Evolutionary conservation across 2,329 filamentous ascomycete genomes (phyloP), one percentile per base, ranked within the genome.

Genomic region (Alternaria solani): DNA sequence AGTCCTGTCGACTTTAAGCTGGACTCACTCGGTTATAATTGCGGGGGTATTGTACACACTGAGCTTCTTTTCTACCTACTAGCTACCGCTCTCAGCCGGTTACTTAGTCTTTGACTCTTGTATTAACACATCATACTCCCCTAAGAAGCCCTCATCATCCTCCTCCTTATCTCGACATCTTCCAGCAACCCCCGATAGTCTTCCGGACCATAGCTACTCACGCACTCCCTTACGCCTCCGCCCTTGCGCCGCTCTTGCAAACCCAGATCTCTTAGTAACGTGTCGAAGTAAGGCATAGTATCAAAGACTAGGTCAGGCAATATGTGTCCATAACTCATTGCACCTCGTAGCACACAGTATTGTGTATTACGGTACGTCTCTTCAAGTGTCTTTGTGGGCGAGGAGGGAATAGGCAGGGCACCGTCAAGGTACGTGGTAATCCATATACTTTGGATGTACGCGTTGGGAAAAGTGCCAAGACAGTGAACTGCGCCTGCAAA

Each of bases 241-340:
- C 59, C 64, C 46, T 75, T 74, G 46, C 71, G 61, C 11, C 55
- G 52, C 32, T 39, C 63, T 42, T 63, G 3, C 1, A 77, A 5
- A 0, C 71, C 69, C 18, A 77, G 14, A 58, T 76, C 73, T 9
- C 18, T 30, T 5, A 75, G 39, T 39, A 77, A 41, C 11, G 68
- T 30, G 48, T 76, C 74, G 6, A 75, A 62, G 56, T 75, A 76
- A 16, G 74, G 69, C 47, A 76, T 43, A 14, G 52, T 64, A 41
- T 76, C 75, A 51, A 75, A 76, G 28, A 70, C 67, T 2, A 78
- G 47, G 41, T 78, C 75, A 0, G 75, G 75, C 93, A 75, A 0
- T 87, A 89, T 57, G 94, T 91, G 5, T 80, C 78, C 61, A 91
- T 73, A 75, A 94, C 91, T 18, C 92, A 74, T 70, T 93, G 95